Percentiles rank a stretch among this genome's conserved stretches.
phyloP scores from a whole-genome alignment of 1,284 basidiomycete genomes.

The Tilletia indica region DNA sequence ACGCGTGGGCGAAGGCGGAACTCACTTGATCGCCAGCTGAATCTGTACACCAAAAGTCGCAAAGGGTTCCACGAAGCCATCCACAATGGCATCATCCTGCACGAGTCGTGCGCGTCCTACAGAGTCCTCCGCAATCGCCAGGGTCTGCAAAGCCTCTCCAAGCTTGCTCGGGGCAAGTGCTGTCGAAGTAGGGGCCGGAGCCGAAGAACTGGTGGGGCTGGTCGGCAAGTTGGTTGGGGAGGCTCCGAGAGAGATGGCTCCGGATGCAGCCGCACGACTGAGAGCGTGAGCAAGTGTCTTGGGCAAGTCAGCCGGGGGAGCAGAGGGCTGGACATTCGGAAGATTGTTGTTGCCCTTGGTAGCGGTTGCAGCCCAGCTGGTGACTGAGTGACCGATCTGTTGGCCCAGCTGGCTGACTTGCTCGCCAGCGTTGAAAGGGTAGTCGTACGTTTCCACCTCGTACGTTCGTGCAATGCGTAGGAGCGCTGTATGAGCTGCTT shows the following conservation, averaged over 20 bases:
- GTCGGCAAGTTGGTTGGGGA: constrained; percentile 36
- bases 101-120: constrained; percentile 78
- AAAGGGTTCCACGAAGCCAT: constrained; percentile 85
- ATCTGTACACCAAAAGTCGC: constrained; percentile 52
- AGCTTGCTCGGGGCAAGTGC: constrained; percentile 42
- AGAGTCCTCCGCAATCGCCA: constrained; percentile 81
- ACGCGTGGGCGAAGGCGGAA: background rate
- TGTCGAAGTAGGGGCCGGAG: constrained; percentile 24
- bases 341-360: constrained; percentile 69
- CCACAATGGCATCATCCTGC: constrained; percentile 75
- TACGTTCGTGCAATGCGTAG: constrained; percentile 64
- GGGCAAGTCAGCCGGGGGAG: constrained; percentile 57
- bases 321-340: constrained; percentile 66
- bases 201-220: constrained; percentile 8
- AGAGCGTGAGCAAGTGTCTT: constrained; percentile 96
- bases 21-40: constrained; percentile 46
- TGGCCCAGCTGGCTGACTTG: constrained; percentile 60
- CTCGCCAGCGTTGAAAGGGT: constrained; percentile 59
- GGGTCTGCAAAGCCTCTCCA: constrained; percentile 73
- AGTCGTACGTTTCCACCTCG: constrained; percentile 53
- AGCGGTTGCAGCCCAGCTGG: constrained; percentile 81
- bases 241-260: constrained; percentile 61
- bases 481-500: constrained; percentile 69
- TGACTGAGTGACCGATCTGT: constrained; percentile 72
- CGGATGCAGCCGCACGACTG: constrained; percentile 73